Conservation (phyloP, 2,329 filamentous ascomycete genomes). For the Arthrobotrys pseudoclavata region DNA sequence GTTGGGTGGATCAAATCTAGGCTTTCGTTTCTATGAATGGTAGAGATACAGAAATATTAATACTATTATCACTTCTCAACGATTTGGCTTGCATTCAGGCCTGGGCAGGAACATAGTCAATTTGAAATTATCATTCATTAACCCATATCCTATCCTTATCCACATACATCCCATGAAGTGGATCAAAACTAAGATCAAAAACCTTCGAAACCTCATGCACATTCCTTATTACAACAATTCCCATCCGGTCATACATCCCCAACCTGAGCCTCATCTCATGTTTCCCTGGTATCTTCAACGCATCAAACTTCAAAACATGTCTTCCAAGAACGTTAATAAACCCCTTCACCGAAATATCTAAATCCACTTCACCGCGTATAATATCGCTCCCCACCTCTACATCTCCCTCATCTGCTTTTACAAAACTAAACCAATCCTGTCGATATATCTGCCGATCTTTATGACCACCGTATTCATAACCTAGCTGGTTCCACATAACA, state of each 20-base stretch:
- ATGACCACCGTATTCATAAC: constrained; percentile 31
- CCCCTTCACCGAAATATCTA: constrained; percentile 41
- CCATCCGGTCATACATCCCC: constrained; percentile 46
- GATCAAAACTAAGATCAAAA: constrained; percentile 12
- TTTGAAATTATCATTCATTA: not conserved
- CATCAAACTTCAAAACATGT: constrained; percentile 28
- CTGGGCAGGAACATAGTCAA: not conserved
- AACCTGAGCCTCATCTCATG: constrained; percentile 29
- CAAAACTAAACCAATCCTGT: constrained; percentile 45
- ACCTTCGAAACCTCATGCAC: constrained; percentile 5
- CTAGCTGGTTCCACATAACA: constrained; percentile 42
- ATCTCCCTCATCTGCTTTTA: not conserved
- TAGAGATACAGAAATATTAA: constrained; percentile 1
- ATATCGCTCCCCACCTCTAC: not conserved
- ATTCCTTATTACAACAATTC: constrained; percentile 40
- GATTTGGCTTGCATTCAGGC: too few species aligned
- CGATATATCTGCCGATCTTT: constrained; percentile 36
- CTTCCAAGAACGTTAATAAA: constrained; percentile 36
- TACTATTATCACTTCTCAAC: not conserved
- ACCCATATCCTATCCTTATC: not conserved
- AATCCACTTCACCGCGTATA: constrained; percentile 17
- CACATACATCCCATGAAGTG: not conserved
- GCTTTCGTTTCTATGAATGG: not conserved
- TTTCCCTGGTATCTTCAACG: constrained; percentile 1
- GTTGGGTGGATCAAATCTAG: not conserved